A percentile compares a stretch with the other conserved stretches of the same genome.
Evolutionary conservation across 495 filamentous ascomycete genomes (phyloP).

Genomic region (Aspergillus coremiiformis): DNA sequence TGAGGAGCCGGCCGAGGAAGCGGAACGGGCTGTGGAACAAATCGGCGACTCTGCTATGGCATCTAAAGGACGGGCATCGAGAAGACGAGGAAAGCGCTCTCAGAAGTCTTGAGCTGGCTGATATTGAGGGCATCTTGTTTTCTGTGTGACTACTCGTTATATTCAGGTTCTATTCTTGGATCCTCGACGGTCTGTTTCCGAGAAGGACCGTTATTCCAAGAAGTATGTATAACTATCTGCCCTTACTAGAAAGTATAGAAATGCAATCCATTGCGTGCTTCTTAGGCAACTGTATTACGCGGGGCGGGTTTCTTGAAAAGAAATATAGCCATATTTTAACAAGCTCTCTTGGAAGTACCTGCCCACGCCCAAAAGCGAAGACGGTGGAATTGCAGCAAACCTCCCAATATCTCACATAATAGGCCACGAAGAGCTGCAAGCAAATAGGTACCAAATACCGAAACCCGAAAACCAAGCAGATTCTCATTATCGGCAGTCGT

Average conservation of each 20-base stretch:
- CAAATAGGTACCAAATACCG: not conserved
- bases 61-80: conserved; percentile 18
- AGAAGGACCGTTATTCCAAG: not conserved
- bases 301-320: not conserved
- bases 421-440: not conserved
- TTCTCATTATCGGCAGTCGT: conserved; percentile 8
- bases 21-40: conserved; percentile 26
- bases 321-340: not conserved
- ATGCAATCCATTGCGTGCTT: not conserved
- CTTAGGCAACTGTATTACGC: not conserved
- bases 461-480: not conserved
- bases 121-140: not conserved
- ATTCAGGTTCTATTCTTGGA: not conserved
- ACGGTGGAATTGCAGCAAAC: conserved; percentile 8
- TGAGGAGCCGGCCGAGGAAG: conserved; percentile 26
- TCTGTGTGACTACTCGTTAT: not conserved
- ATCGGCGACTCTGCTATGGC: conserved; percentile 21
- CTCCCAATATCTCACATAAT: conserved; percentile 8
- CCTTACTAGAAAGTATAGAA: not conserved
- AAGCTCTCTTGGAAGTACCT: not conserved
- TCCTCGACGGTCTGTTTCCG: not conserved
- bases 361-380: not conserved
- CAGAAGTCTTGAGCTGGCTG: conserved; percentile 22
- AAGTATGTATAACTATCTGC: conserved; percentile 8
- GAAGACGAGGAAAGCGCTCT: conserved; percentile 29